These are phyloP conservation scores for Penicillium egyptiacum DNA, from an alignment of 495 filamentous ascomycete species.

Conservation along the genomic window DNA sequence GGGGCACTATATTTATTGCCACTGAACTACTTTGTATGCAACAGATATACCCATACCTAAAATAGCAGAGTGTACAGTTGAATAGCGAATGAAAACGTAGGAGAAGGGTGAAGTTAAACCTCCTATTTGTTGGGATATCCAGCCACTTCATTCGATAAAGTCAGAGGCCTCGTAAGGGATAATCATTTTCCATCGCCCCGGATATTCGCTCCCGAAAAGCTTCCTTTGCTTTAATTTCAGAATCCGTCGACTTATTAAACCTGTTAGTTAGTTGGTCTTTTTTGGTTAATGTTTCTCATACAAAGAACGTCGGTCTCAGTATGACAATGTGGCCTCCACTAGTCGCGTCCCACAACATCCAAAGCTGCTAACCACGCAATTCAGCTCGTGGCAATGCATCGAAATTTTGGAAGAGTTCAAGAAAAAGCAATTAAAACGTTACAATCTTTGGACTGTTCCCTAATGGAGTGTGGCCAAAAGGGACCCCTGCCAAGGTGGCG, in stretches of 20 bases:
- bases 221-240: background rate
- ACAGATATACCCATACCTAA: background rate
- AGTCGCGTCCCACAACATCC: background rate
- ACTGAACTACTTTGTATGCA: conserved; percentile 2
- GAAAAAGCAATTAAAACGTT: background rate
- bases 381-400: background rate
- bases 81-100: background rate
- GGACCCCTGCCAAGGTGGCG: background rate
- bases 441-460: background rate
- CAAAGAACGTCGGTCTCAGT: background rate
- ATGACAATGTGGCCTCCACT: background rate
- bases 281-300: background rate
- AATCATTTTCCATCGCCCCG: background rate
- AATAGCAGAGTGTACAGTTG: background rate
- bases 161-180: background rate
- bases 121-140: background rate
- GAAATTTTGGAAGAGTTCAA: background rate
- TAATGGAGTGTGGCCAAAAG: background rate
- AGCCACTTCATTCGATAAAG: background rate
- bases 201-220: background rate
- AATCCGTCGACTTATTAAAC: background rate
- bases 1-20: conserved; percentile 6
- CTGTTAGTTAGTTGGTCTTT: too few species aligned
- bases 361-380: background rate
- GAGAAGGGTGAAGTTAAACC: background rate